A percentile compares a stretch with the other conserved stretches of the same genome.
phyloP scores from a whole-genome alignment of 2,329 filamentous ascomycete genomes.

The Aspergillus sojae region DNA sequence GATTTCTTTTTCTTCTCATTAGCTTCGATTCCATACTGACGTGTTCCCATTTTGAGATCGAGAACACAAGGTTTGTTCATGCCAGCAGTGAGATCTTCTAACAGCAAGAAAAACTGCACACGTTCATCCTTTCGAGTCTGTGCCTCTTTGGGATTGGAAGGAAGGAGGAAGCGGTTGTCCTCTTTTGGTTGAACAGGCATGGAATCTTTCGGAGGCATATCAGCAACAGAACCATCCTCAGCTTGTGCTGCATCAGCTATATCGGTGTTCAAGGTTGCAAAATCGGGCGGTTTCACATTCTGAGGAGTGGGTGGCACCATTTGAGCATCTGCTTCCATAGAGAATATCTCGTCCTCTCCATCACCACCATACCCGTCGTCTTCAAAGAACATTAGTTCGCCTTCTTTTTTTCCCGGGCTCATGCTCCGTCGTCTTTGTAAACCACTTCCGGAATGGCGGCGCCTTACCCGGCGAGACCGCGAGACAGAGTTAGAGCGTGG shows the following conservation, averaged over 20 bases:
- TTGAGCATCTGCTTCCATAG: slow-evolving; percentile 63
- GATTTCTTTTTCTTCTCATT: slow-evolving; percentile 89
- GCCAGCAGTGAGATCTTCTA: slow-evolving; percentile 93
- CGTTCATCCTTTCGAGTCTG: slow-evolving; percentile 59
- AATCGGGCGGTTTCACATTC: slow-evolving; percentile 14
- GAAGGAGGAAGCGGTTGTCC: slow-evolving; percentile 42
- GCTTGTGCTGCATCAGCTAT: neutral
- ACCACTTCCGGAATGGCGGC: slow-evolving; percentile 86
- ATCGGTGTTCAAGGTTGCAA: slow-evolving; percentile 14
- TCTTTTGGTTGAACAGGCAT: slow-evolving; percentile 16
- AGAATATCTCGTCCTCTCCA: slow-evolving; percentile 70
- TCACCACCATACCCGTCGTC: slow-evolving; percentile 85
- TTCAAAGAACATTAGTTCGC: slow-evolving; percentile 87
- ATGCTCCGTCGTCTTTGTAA: slow-evolving; percentile 77
- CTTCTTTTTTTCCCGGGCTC: slow-evolving; percentile 66
- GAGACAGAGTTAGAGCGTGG: slow-evolving; percentile 44
- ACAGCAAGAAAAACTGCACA: slow-evolving; percentile 87
- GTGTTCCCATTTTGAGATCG: slow-evolving; percentile 97
- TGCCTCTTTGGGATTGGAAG: slow-evolving; percentile 76
- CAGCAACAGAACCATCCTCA: neutral
- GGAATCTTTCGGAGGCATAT: slow-evolving; percentile 10
- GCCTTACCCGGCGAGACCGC: slow-evolving; percentile 45
- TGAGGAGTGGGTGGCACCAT: slow-evolving; percentile 15
- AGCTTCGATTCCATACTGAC: slow-evolving; percentile 93
- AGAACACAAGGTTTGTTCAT: slow-evolving; percentile 97